Base-by-base conservation (phyloP, 192 early-diverging fungal species). In the Podila minutissima region DNA sequence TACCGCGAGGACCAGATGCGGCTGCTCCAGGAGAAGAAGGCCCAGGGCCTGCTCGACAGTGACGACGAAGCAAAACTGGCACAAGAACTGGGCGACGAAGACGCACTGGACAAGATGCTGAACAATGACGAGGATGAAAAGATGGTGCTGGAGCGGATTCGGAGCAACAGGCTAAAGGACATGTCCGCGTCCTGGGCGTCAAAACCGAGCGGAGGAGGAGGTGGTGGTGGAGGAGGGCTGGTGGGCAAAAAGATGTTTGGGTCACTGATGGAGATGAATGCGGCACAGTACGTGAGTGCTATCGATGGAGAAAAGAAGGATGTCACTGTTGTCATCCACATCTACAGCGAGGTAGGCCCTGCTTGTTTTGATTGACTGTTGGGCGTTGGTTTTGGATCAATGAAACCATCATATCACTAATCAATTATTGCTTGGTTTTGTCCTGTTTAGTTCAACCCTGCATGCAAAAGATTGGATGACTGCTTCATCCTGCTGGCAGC, bases 251-350 rank as follows among this genome's bases (percentile, higher is more conserved):
- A 74, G 38, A 58, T 85, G 33, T 90, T 88, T 85, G 89, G 89
- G 3, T 83, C 69, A 9, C 59, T 90, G 28, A 69, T 82, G 59
- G 85, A 87, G 22, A 78, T 90, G 59, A 74, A 84, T 19, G 81
- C 82, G 13, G 68, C 83, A 32, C 84, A 86, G 50, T 90, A 88
- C 74, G 84, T 83, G 8, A 66, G 41, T 46, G 82, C 83, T 9
- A 88, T 90, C 67, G 89, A 90, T 28, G 75, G 83, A 19, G 87
- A 90, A 65, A 75, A 77, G 68, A 66, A 68, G 46, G 82, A 84
- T 60, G 83, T 88, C 24, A 82, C 83, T 6, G 79, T 90, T 19
- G 63, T 88, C 41, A 76, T 88, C 15, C 89, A 90, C 69, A 76
- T 90, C 48, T 90, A 85, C 64, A 88, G 79, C 48, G 75, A 88